A percentile compares a stretch with the other conserved stretches of the same genome.
Evolutionary conservation across 306 rosid species (phyloP).

Genomic region (Cucurbita maxima): DNA sequence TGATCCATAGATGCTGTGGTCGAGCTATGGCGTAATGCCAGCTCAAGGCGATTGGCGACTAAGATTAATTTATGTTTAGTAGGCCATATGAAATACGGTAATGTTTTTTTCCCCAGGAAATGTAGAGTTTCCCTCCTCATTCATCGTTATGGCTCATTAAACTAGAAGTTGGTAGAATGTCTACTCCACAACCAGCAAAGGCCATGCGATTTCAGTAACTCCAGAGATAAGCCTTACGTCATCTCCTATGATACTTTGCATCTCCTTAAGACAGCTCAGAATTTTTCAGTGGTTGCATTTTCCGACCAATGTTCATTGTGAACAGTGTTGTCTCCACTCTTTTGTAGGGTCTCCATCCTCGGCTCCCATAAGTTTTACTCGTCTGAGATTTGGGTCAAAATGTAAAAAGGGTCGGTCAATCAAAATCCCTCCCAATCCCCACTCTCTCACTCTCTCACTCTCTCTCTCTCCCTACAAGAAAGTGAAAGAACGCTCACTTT

Average conservation of each 20-base stretch:
- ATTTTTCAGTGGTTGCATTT: background rate
- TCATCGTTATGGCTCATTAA: constrained; percentile 4
- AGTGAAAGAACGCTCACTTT: constrained; percentile 74
- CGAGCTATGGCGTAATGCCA: background rate
- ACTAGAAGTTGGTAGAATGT: constrained; percentile 40
- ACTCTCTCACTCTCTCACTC: background rate
- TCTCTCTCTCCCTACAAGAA: constrained; percentile 31
- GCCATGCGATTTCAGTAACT: constrained; percentile 35
- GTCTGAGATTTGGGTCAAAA: constrained; percentile 43
- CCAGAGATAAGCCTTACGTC: constrained; percentile 5
- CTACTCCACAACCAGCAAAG: constrained; percentile 52
- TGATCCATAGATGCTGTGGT: background rate
- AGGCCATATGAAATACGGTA: background rate
- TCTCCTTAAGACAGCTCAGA: background rate
- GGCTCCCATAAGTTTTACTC: constrained; percentile 13
- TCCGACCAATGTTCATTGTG: constrained; percentile 4
- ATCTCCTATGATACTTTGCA: background rate
- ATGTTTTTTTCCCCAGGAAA: background rate
- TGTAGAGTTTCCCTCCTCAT: background rate
- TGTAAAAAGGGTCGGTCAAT: constrained; percentile 54
- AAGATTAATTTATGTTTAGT: background rate
- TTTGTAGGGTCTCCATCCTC: background rate
- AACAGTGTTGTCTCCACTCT: constrained; percentile 6
- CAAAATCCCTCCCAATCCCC: constrained; percentile 15
- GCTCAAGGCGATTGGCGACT: background rate